These are phyloP conservation scores for Neurospora discreta DNA, from an alignment of 495 filamentous ascomycete genomes.

Conservation along the genomic window DNA sequence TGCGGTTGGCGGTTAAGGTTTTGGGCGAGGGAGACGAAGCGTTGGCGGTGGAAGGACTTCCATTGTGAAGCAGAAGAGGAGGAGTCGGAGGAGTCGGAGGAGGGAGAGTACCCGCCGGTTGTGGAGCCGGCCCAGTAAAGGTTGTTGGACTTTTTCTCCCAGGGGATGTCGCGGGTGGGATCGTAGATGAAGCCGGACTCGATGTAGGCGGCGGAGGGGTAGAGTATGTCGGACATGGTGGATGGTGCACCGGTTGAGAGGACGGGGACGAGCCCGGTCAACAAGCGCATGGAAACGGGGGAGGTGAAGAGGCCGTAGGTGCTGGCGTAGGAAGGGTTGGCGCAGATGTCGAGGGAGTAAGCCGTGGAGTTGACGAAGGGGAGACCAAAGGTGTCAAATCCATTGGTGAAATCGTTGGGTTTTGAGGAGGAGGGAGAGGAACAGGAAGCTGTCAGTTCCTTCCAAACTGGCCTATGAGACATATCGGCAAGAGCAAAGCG, in stretches of 20 bases:
- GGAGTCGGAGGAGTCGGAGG: too few relatives aligned
- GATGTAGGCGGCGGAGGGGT: constrained; percentile 24
- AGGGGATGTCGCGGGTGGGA: constrained; percentile 23
- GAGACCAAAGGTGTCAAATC: constrained; percentile 11
- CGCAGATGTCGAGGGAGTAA: constrained; percentile 15
- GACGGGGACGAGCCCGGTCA: constrained; percentile 22
- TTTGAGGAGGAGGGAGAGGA: neutral
- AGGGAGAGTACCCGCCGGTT: constrained; percentile 30
- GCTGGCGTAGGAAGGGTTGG: constrained; percentile 16
- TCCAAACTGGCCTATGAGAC: constrained; percentile 7
- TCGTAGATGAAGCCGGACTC: constrained; percentile 24
- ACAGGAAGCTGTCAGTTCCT: constrained; percentile 12
- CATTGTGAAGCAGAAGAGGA: constrained; percentile 14
- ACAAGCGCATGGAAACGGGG: constrained; percentile 18
- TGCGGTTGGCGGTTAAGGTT: constrained; percentile 16
- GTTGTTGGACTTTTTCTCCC: constrained; percentile 28
- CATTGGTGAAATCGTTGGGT: neutral
- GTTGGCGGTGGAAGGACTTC: constrained; percentile 35
- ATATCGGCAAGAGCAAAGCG: neutral
- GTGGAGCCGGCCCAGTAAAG: constrained; percentile 43
- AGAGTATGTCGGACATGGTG: constrained; percentile 28
- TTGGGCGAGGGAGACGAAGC: constrained; percentile 31
- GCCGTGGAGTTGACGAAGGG: constrained; percentile 15
- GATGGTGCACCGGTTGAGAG: constrained; percentile 26
- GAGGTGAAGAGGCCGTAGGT: constrained; percentile 19